phyloP scores from a whole-genome alignment of 257 asterid species.

The Ilex aquifolium region DNA sequence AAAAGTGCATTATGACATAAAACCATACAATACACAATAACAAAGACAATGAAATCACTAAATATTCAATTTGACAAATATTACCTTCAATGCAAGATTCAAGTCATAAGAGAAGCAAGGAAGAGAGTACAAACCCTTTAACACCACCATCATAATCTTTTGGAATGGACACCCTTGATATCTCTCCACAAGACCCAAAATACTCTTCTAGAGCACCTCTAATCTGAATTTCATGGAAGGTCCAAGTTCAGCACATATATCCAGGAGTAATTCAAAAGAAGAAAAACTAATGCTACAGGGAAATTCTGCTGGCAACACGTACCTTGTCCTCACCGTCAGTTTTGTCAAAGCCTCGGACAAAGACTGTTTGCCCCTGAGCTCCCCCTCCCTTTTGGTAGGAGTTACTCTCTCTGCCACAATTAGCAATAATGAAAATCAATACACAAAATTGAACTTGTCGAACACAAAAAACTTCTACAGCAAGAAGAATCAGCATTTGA shows the following conservation, averaged over 20 bases:
- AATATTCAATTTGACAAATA: background rate
- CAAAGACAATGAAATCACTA: background rate
- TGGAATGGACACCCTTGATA: constrained; percentile 53
- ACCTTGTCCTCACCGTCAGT: constrained; percentile 47
- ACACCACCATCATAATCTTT: constrained; percentile 47
- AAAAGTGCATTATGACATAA: no score
- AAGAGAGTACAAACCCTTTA: constrained; percentile 48
- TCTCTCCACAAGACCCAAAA: constrained; percentile 75
- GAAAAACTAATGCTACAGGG: background rate
- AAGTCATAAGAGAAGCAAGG: background rate
- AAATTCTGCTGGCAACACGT: constrained; percentile 8
- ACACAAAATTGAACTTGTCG: background rate
- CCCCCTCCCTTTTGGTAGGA: constrained; percentile 42
- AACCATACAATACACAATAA: background rate
- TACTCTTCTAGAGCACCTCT: constrained; percentile 54
- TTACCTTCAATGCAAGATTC: background rate
- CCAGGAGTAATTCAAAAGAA: background rate
- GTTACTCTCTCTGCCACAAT: constrained; percentile 24
- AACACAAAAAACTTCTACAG: background rate
- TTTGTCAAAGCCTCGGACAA: constrained; percentile 62
- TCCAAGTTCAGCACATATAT: background rate
- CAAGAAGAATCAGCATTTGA: constrained; percentile 4
- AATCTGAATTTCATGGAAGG: constrained; percentile 35
- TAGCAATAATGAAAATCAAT: background rate
- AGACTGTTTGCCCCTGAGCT: constrained; percentile 41